phyloP scores from a whole-genome alignment of 1,284 basidiomycete genomes.

The Trichosporon sp. region DNA sequence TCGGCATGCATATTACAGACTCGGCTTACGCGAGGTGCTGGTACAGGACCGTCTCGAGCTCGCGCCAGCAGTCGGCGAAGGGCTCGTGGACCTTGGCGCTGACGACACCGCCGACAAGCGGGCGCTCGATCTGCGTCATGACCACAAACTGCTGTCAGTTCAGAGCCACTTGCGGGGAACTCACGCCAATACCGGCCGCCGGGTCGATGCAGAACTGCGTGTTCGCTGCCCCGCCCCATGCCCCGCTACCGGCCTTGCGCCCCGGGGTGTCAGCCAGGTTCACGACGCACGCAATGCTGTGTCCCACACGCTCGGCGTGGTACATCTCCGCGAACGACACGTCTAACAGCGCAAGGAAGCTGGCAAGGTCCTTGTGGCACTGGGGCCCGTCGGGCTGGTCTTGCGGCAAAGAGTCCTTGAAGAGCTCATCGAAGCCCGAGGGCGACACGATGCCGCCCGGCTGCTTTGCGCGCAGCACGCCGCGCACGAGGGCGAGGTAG shows the following conservation, averaged over 20 bases:
- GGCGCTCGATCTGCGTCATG: background rate
- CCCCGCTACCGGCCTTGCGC: conserved; percentile 25
- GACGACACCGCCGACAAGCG: background rate
- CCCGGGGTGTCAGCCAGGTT: conserved; percentile 16
- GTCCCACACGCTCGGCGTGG: background rate
- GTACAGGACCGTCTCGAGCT: background rate
- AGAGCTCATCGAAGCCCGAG: conserved; percentile 23
- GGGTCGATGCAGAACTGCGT: conserved; percentile 38
- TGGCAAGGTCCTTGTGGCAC: background rate
- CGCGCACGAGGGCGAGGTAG: conserved; percentile 27
- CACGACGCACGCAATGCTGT: conserved; percentile 16
- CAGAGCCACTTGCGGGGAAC: background rate
- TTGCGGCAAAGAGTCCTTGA: conserved; percentile 17
- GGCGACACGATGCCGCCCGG: conserved; percentile 13
- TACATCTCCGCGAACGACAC: background rate
- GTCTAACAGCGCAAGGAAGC: background rate
- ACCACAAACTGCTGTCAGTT: background rate
- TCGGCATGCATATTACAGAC: too few species aligned
- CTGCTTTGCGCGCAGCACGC: background rate
- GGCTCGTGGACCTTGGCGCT: background rate
- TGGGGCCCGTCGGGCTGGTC: background rate
- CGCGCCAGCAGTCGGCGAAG: background rate
- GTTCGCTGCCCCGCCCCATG: conserved; percentile 29
- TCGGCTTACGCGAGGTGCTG: background rate
- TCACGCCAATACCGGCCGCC: conserved; percentile 25